Base-by-base conservation (phyloP, 495 filamentous ascomycete species). In the Coniosporium apollinis region DNA sequence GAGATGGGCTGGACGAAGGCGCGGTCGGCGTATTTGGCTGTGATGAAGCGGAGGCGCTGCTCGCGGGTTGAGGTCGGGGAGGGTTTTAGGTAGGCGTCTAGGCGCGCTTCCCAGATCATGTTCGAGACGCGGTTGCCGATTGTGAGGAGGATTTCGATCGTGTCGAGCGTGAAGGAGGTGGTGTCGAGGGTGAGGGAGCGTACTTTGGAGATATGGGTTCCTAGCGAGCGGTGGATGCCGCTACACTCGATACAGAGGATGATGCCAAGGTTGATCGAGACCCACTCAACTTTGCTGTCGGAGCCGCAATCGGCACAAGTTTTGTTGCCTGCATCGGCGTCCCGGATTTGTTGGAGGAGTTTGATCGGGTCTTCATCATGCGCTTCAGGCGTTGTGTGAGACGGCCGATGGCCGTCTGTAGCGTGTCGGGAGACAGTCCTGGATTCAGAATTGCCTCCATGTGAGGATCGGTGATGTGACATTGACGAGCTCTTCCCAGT, bases 201-300 rank as follows among this genome's bases (percentile, higher is more conserved):
- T 16, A 99, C 73, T 60, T 99, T 99, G 52, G 86, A 91, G 41
- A 99, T 92, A 52, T 99, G 89, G 2, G 89, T 99, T 5, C 89
- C 89, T 2, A 99, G 67, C 7, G 89, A 96, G 16, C 89, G 76
- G 57, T 99, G 89, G 38, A 99, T 94, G 47, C 89, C 89, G 48
- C 84, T 89, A 56, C 89, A 99, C 55, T 99, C 89, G 42, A 99
- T 99, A 58, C 89, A 99, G 11, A 99, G 68, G 20, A 96, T 75
- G 36, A 96, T 92, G 19, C 80, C 91, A 3, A 99, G 69, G 46
- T 99, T 99, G 54, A 99, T 93, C 1, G 87, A 94, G 25, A 94
- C 89, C 89, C 89, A 99, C 54, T 99, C 91, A 13, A 91, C 82
- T 55, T 92, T 94, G 44, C 75, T 69, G 19, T 76, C 75, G 16